A percentile compares a stretch with the other conserved stretches of the same genome.
These are phyloP conservation scores for Taiwanofungus camphoratus DNA, from an alignment of 1,284 basidiomycete genomes.

Conservation along the genomic window DNA sequence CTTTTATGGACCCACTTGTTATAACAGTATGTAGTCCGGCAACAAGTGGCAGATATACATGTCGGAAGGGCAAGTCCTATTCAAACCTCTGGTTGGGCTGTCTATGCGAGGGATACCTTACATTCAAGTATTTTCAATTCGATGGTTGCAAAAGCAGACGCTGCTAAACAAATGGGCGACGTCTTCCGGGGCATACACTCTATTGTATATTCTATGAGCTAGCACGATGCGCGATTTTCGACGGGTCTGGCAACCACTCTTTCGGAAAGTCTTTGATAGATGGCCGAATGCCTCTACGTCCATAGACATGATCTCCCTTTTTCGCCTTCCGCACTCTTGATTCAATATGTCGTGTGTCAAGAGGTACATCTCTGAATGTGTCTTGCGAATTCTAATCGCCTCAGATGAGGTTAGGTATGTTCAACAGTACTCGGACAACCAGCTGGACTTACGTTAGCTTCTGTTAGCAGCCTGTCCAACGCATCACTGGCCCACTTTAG, in stretches of 20 bases:
- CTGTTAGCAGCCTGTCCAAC: conserved; percentile 62
- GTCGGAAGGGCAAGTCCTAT: too few species aligned
- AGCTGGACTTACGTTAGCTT: conserved; percentile 66
- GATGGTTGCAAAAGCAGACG: too few species aligned
- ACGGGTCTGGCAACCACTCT: conserved; percentile 64
- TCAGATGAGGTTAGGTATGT: conserved; percentile 8
- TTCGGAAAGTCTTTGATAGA: conserved; percentile 73
- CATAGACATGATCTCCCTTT: conserved; percentile 60
- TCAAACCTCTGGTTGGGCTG: too few species aligned
- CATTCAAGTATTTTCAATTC: too few species aligned
- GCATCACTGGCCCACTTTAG: conserved; percentile 82
- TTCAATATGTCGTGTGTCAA: conserved; percentile 75
- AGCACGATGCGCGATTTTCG: too few species aligned
- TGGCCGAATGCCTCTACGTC: conserved; percentile 51
- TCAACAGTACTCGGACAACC: neutral
- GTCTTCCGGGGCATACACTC: too few species aligned
- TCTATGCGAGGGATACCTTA: too few species aligned
- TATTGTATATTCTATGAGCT: too few species aligned
- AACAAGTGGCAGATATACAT: too few species aligned
- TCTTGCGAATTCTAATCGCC: conserved; percentile 41
- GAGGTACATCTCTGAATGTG: conserved; percentile 57
- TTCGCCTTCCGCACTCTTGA: conserved; percentile 64
- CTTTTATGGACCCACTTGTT: too few species aligned
- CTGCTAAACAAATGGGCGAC: too few species aligned
- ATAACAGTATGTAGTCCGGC: too few species aligned